Conservation (phyloP, 257 asterid species). For the Ballota nigra region DNA sequence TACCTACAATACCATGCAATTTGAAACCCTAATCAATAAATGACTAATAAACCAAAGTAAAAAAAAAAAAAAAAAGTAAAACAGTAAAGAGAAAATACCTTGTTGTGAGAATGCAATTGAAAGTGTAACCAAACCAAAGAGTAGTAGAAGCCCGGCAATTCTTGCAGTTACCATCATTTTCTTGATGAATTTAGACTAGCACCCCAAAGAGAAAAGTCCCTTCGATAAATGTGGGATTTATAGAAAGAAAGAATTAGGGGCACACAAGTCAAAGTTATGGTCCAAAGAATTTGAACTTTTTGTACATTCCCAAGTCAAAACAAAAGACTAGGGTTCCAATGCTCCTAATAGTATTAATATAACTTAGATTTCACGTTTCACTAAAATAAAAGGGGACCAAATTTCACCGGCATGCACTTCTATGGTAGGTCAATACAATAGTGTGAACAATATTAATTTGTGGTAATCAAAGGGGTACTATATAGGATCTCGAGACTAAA, state of each 20-base stretch:
- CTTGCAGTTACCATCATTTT: constrained; percentile 33
- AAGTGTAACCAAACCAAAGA: constrained; percentile 30
- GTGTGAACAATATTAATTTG: not conserved
- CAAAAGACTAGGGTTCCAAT: constrained; percentile 40
- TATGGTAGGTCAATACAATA: constrained; percentile 23
- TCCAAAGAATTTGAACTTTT: constrained; percentile 25
- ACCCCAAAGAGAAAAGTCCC: constrained; percentile 34
- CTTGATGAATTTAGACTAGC: constrained; percentile 7
- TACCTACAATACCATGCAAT: constrained; percentile 26
- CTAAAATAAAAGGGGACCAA: constrained; percentile 44
- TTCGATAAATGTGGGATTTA: constrained; percentile 30
- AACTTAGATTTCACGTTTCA: constrained; percentile 48
- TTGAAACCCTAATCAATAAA: constrained; percentile 1
- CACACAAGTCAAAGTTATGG: constrained; percentile 55
- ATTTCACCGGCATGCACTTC: constrained; percentile 48
- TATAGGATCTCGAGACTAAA: constrained; percentile 32
- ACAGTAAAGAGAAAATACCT: constrained; percentile 15
- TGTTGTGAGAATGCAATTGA: constrained; percentile 25
- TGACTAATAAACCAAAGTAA: not conserved
- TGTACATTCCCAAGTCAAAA: constrained; percentile 45
- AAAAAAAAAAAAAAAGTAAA: not conserved
- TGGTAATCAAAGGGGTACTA: constrained; percentile 15
- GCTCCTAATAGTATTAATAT: constrained; percentile 11
- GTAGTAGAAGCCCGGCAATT: constrained; percentile 32
- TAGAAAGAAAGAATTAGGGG: constrained; percentile 25